Base-by-base conservation (phyloP, 768 basidiomycete genomes). In the Pleurotus salmoneostramineus region DNA sequence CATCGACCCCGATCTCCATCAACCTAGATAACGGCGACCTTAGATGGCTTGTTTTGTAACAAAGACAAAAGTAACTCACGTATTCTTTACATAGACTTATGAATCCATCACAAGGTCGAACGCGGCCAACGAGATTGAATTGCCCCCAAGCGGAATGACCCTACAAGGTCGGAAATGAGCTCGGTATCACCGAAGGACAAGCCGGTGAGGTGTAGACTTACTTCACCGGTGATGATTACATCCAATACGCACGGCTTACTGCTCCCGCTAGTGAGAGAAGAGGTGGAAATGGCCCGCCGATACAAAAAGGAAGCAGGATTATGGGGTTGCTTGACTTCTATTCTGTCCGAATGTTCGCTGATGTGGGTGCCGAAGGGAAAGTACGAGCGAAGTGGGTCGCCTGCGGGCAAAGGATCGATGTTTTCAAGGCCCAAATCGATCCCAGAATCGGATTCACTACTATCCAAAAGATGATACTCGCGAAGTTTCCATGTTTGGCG, bases 101-200 rank as follows among this genome's bases (percentile, higher is more conserved):
- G 62, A 92, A 83, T 6, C 93, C 93, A 67, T 95, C 93, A 64
- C 81, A 84, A 12, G 87, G 82, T 57, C 93, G 76, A n/a, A 95
- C 80, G 14, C 93, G 82, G 37, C 93, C 93, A 3, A 87, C 73
- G 27, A 95, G 69, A 58, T 79, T 85, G 71, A 94, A 95, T 62
- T 91, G 86, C 21, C 93, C 93, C 93, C 93, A 95, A 11, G 91
- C 85, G 6, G 93, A 95, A 71, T 95, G 93, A 4, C 93, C 92
- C 90, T 93, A 58, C 15, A 15, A 56, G 21, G 57, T 58, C 58
- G 37, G 63, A 44, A 6, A n/a, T 17, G n/a, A 44, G 35, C 44
- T 42, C 11, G 7, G 35, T 54, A 27, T 45, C 37, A 42, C 51
- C 45, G 31, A 35, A 44, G 46, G 32, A 35, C 45, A 27, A 33